Conservation (phyloP, 2,329 filamentous ascomycete genomes). For the Exophiala phaeomuriformis region DNA sequence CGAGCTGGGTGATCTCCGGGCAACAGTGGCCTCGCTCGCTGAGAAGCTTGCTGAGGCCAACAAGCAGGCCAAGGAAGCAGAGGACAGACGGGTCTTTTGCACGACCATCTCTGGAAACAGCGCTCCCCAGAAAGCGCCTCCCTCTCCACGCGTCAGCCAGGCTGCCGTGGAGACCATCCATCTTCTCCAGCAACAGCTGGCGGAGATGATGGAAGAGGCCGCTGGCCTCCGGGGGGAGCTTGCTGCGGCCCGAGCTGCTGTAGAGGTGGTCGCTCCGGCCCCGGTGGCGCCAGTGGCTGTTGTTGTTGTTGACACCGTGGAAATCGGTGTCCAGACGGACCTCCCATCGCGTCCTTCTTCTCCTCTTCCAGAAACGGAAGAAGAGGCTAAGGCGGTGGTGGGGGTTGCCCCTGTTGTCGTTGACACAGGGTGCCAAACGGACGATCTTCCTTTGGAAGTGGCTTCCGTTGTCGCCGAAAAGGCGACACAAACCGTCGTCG, state of each 20-base stretch:
- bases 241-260: not conserved
- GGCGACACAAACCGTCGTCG: not conserved
- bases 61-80: not conserved
- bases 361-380: not conserved
- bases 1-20: not conserved
- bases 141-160: not conserved
- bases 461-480: not conserved
- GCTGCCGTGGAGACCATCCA: not conserved
- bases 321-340: not conserved
- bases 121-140: too few relatives aligned
- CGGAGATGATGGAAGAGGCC: not conserved
- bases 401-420: not conserved
- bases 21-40: not conserved
- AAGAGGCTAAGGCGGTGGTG: not conserved
- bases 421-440: not conserved
- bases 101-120: not conserved
- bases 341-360: not conserved
- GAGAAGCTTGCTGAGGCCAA: not conserved
- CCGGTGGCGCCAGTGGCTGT: not conserved
- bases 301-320: not conserved
- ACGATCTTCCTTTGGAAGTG: not conserved
- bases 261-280: not conserved
- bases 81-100: not conserved
- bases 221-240: not conserved
- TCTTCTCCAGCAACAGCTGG: not conserved